Percentiles rank a stretch among this genome's conserved stretches.
phyloP scores from a whole-genome alignment of 2,329 filamentous ascomycete species.

The Dendrostoma leiphaemia region DNA sequence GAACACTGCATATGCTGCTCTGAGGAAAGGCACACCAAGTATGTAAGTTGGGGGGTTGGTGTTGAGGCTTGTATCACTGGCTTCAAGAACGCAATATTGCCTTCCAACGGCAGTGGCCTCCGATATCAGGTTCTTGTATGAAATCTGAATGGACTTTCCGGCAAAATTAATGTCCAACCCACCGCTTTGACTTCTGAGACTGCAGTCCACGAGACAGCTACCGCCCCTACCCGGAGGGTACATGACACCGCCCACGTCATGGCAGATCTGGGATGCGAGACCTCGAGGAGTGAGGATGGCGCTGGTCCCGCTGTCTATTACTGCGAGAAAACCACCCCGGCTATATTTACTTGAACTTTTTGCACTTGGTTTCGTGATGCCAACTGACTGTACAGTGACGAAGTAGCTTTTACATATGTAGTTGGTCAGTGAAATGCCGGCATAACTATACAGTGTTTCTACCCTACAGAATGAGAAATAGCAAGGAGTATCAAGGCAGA shows the following conservation, averaged over 20 bases:
- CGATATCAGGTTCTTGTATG: slow-evolving; percentile 17
- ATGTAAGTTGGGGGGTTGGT: slow-evolving; percentile 2
- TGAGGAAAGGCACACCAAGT: not conserved
- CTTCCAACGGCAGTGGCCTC: not conserved
- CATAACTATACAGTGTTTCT: not conserved
- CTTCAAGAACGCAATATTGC: not conserved
- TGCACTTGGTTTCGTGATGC: slow-evolving; percentile 7
- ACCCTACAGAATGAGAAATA: not conserved
- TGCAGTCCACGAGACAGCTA: slow-evolving; percentile 15
- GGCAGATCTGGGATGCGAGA: slow-evolving; percentile 29
- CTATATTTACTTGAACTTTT: slow-evolving; percentile 1
- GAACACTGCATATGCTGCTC: slow-evolving; percentile 10
- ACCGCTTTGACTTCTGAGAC: slow-evolving; percentile 3
- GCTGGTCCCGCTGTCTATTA: slow-evolving; percentile 54
- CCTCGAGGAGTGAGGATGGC: slow-evolving; percentile 50
- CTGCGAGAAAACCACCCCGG: slow-evolving; percentile 31
- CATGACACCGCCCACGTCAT: slow-evolving; percentile 5
- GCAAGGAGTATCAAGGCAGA: not conserved
- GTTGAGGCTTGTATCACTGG: not conserved
- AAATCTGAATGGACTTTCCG: slow-evolving; percentile 14
- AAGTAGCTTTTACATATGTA: slow-evolving; percentile 6
- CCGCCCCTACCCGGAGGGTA: too few relatives aligned
- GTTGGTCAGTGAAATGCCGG: not conserved
- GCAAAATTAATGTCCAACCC: slow-evolving; percentile 16
- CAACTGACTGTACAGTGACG: slow-evolving; percentile 18